A percentile compares a stretch with the other conserved stretches of the same genome.
These are phyloP conservation scores for Aspergillus udagawae DNA, from an alignment of 2,329 filamentous ascomycete species.

Conservation along the genomic window DNA sequence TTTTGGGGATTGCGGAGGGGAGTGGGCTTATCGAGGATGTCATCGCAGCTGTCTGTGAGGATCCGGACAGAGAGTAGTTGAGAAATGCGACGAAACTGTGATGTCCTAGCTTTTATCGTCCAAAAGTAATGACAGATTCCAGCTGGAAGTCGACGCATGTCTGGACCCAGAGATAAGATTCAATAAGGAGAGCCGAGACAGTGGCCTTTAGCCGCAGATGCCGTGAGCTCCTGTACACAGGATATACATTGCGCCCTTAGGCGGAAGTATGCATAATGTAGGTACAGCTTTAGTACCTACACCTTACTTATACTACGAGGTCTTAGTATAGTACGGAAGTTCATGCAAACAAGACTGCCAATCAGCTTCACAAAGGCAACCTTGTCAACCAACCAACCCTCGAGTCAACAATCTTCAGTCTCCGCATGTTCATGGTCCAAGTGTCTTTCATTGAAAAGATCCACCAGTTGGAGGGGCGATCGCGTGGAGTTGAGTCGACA, in stretches of 20 bases:
- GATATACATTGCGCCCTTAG: not conserved
- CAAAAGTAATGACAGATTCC: not conserved
- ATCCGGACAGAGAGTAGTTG: not conserved
- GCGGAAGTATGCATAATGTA: not conserved
- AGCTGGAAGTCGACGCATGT: not conserved
- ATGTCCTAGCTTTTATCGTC: not conserved
- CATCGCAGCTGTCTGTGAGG: not conserved
- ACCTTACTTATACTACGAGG: not conserved
- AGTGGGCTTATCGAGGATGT: not conserved
- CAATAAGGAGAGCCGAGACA: not conserved
- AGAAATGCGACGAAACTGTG: not conserved
- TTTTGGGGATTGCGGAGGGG: constrained; percentile 16
- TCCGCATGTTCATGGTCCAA: not conserved
- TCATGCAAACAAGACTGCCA: not conserved
- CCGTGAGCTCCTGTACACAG: not conserved
- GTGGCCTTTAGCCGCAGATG: not conserved
- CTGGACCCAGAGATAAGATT: not conserved
- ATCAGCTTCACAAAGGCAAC: not conserved
- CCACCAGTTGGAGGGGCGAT: not conserved
- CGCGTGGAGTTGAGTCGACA: not conserved
- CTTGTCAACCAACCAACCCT: not conserved
- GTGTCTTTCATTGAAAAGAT: not conserved
- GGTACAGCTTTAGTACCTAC: not conserved
- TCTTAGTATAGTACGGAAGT: not conserved
- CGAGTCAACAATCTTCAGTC: not conserved